These are phyloP conservation scores for Colletotrichum caudatum DNA, from an alignment of 2,329 filamentous ascomycete genomes.

Conservation along the genomic window DNA sequence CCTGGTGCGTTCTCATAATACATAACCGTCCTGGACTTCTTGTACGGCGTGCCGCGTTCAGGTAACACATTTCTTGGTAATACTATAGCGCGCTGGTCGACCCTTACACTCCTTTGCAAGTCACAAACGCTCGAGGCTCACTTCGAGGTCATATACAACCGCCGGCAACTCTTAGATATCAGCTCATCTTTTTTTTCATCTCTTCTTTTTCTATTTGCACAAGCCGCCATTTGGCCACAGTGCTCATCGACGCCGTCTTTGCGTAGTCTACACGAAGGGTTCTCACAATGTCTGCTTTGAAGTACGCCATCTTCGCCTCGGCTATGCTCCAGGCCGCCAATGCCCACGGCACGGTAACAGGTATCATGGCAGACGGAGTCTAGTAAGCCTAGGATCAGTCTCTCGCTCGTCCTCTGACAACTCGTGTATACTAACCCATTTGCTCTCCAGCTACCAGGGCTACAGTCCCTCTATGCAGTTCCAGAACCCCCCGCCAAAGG, in stretches of 20 bases:
- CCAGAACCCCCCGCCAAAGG: constrained; percentile 45
- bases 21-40: not conserved
- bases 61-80: constrained; percentile 29
- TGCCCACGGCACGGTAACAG: constrained; percentile 36
- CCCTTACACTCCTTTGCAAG: constrained; percentile 25
- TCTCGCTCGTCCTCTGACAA: not conserved
- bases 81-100: constrained; percentile 32
- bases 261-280: not conserved
- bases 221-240: not conserved
- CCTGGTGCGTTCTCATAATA: constrained; percentile 9
- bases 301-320: constrained; percentile 27
- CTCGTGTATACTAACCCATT: constrained; percentile 11
- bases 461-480: constrained; percentile 41
- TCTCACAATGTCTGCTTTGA: constrained; percentile 24
- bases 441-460: constrained; percentile 28
- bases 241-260: not conserved
- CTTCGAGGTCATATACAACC: constrained; percentile 10
- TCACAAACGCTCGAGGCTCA: not conserved
- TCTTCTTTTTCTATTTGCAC: not conserved
- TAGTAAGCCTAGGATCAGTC: constrained; percentile 20
- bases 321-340: constrained; percentile 16
- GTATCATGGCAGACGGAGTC: constrained; percentile 36
- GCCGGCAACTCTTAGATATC: constrained; percentile 9
- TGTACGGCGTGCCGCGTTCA: not conserved
- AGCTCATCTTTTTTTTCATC: not conserved